phyloP scores from a whole-genome alignment of 768 basidiomycete species.

The Daedaleopsis sinensis region DNA sequence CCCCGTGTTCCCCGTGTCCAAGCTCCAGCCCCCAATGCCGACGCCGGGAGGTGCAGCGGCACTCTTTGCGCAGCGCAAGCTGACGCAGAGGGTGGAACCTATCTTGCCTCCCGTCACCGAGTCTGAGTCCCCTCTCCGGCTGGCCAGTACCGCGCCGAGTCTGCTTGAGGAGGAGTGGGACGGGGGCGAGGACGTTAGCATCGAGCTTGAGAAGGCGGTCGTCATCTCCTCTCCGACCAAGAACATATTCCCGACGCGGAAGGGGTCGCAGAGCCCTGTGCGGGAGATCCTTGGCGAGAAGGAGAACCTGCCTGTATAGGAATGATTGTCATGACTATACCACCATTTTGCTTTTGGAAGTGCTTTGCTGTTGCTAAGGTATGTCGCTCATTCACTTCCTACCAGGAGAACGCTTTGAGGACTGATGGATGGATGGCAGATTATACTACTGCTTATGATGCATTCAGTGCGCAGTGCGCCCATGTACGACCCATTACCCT shows the following conservation, averaged over 20 bases:
- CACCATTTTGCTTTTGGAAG: background rate
- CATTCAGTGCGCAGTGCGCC: background rate
- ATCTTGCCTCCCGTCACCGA: constrained; percentile 36
- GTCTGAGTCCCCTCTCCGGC: constrained; percentile 55
- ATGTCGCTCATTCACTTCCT: background rate
- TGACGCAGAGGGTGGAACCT: constrained; percentile 33
- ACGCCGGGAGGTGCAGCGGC: constrained; percentile 53
- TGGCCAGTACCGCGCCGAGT: constrained; percentile 39
- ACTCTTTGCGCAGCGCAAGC: constrained; percentile 51
- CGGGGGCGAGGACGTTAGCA: constrained; percentile 34
- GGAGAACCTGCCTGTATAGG: constrained; percentile 45
- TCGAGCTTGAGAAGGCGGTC: constrained; percentile 29
- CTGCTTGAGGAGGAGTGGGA: constrained; percentile 41
- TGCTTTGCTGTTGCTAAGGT: constrained; percentile 13
- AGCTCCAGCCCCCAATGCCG: constrained; percentile 51
- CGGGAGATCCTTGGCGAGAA: constrained; percentile 51
- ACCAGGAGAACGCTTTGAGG: background rate
- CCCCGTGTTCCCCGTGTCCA: constrained; percentile 39
- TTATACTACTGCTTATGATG: background rate
- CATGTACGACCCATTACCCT: constrained; percentile 2
- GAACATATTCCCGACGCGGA: constrained; percentile 26
- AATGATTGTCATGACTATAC: background rate
- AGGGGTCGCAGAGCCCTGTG: constrained; percentile 35
- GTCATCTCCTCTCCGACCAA: constrained; percentile 26
- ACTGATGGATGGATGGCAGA: background rate